Percentiles rank a stretch among this genome's conserved stretches.
Conservation (phyloP, 371 early-diverging fungal genomes). For the Mucor indicus region DNA sequence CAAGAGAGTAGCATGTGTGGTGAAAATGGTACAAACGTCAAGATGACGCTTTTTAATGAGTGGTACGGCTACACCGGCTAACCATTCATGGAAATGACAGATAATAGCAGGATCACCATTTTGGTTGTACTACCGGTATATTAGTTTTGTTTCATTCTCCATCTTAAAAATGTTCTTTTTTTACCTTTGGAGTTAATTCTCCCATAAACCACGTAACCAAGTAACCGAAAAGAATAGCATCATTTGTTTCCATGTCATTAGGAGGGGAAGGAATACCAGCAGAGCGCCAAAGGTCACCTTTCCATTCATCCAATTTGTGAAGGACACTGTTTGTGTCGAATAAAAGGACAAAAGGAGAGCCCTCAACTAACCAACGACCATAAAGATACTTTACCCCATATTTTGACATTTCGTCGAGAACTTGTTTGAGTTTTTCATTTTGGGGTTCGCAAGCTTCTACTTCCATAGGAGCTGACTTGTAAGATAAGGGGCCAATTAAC, state of each 20-base stretch:
- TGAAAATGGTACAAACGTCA: slow-evolving; percentile 92
- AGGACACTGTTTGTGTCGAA: slow-evolving; percentile 78
- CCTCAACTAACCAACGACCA: slow-evolving; percentile 95
- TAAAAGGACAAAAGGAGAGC: slow-evolving; percentile 89
- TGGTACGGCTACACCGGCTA: slow-evolving; percentile 87
- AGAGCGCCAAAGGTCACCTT: slow-evolving; percentile 90
- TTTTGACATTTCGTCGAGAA: slow-evolving; percentile 65
- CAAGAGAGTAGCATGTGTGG: slow-evolving; percentile 94
- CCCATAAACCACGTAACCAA: slow-evolving; percentile 91
- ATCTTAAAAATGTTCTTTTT: too few species aligned
- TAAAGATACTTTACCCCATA: slow-evolving; percentile 82
- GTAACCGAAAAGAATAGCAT: slow-evolving; percentile 92
- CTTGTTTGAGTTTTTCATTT: slow-evolving; percentile 62
- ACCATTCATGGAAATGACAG: slow-evolving; percentile 98
- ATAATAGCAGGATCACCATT: slow-evolving; percentile 74
- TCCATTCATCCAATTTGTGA: slow-evolving; percentile 88
- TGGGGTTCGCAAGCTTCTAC: slow-evolving; percentile 82
- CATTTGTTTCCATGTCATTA: slow-evolving; percentile 89
- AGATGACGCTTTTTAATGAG: slow-evolving; percentile 83
- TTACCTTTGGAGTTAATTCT: slow-evolving; percentile 64
- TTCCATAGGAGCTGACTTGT: slow-evolving; percentile 80
- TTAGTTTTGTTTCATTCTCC: too few species aligned
- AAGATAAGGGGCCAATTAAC: slow-evolving; percentile 72
- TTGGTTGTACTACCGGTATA: slow-evolving; percentile 62
- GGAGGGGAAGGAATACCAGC: slow-evolving; percentile 93